phyloP scores from a whole-genome alignment of 495 filamentous ascomycete species.

The Pyronema omphalodes region DNA sequence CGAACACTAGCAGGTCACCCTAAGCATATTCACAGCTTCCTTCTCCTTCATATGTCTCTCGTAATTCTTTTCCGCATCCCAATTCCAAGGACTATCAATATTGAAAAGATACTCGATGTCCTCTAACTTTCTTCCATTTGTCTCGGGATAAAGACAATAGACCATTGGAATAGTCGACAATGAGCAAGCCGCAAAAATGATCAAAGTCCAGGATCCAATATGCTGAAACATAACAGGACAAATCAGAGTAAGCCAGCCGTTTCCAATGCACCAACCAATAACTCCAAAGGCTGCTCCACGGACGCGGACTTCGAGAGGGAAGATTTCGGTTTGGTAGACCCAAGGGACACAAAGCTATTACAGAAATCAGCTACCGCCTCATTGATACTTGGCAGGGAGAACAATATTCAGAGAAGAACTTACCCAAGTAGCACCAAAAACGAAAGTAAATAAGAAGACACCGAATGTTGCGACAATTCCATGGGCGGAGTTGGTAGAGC shows the following conservation, averaged over 20 bases:
- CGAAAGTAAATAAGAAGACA: background rate
- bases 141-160: conserved; percentile 34
- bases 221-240: conserved; percentile 25
- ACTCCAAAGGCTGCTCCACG: conserved; percentile 27
- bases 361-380: background rate
- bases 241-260: conserved; percentile 26
- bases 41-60: conserved; percentile 40
- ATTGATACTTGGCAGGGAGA: background rate
- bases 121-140: conserved; percentile 33
- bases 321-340: conserved; percentile 30
- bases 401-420: background rate
- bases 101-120: conserved; percentile 25
- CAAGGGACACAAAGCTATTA: conserved; percentile 22
- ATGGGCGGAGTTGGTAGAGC: background rate
- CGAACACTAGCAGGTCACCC: too few species aligned
- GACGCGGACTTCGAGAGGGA: conserved; percentile 27
- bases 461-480: background rate
- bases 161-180: conserved; percentile 24
- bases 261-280: conserved; percentile 27
- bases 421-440: conserved; percentile 3
- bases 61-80: conserved; percentile 49
- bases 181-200: conserved; percentile 25
- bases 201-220: conserved; percentile 26
- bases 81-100: conserved; percentile 37
- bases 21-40: background rate